Base-by-base conservation (phyloP, 495 filamentous ascomycete species). In the Penicillium angulare region DNA sequence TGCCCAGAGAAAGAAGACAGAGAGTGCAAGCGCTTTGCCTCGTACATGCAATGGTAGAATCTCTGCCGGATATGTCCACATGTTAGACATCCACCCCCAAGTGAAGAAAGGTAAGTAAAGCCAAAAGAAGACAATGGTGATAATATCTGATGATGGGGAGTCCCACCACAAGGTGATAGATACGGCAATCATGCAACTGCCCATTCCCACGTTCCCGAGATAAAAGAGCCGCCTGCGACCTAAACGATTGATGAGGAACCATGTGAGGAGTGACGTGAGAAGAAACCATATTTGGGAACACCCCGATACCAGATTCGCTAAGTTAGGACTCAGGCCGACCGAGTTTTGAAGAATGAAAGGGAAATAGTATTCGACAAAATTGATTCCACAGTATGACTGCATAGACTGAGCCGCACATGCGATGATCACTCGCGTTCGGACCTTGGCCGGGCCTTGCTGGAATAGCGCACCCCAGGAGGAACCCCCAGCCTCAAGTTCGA, bases 271-370 rank as follows among this genome's bases (percentile, higher is more conserved):
- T 5, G 56, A 59, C 6, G 60, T 63, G 9, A 63, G 21, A 1
- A 67, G 40, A 33, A 61, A 67, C 56, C 64, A 66, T 23, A 65
- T 55, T 31, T 67, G 65, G 9, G 65, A 50, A 8, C 61, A 55
- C 6, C 59, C 56, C n/a, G 60, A 62, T 50, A 67, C 55, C 13
- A 67, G 40, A 18, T 60, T 50, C 5, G 63, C 51, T 7, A 63
- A 38, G 26, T 64, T 45, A 6, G 43, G 26, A 21, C 20, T 38
- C 36, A 67, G 52, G 13, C 64, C 64, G 7, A 67, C 49, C 2
- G 51, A 61, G 21, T 54, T 41, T 26, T 64, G 49, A 18, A 67
- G 65, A 3, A 31, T 31, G 27, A 31, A 31, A 31, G 27, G 27
- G 27, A 12, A 7, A 31, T 31, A 31, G 27, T 31, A 31, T 12